Percentiles rank a stretch among this genome's conserved stretches.
Evolutionary conservation across 352 stramenopile species (phyloP).

Genomic region (Pythium volutum): DNA sequence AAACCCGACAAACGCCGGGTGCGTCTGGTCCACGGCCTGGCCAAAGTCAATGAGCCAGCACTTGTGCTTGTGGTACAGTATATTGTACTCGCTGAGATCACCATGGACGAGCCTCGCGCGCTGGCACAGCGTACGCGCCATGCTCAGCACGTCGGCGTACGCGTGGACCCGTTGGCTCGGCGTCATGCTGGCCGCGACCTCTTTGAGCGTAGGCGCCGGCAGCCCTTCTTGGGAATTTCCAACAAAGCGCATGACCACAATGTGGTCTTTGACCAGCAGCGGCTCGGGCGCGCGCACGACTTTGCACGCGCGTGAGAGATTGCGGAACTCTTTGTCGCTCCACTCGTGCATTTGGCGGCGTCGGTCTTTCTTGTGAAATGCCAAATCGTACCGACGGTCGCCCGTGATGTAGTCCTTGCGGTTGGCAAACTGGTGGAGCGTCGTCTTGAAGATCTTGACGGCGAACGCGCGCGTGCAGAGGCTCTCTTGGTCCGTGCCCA

Average conservation of each 20-base stretch:
- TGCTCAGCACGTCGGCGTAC: constrained; percentile 54
- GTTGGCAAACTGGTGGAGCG: constrained; percentile 79
- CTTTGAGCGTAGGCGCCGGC: constrained; percentile 67
- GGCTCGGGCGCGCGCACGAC: constrained; percentile 45
- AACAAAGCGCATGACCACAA: constrained; percentile 76
- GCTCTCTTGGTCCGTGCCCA: constrained; percentile 48
- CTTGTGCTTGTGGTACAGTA: constrained; percentile 67
- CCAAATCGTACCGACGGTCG: constrained; percentile 69
- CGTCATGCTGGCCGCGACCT: constrained; percentile 49
- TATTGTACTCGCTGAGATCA: constrained; percentile 89
- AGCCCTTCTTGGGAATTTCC: constrained; percentile 39
- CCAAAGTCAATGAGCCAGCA: constrained; percentile 92
- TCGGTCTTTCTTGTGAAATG: constrained; percentile 70
- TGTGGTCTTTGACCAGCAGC: constrained; percentile 55
- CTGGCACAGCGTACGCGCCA: constrained; percentile 50
- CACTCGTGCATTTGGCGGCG: constrained; percentile 68
- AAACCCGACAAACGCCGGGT: constrained; percentile 63
- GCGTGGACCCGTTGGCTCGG: constrained; percentile 42
- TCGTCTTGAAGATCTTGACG: constrained; percentile 86
- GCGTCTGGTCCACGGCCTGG: constrained; percentile 80
- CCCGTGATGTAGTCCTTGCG: constrained; percentile 81
- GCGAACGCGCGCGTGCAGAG: constrained; percentile 34
- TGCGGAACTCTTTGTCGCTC: constrained; percentile 75
- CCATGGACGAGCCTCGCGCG: constrained; percentile 53
- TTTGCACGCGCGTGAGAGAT: constrained; percentile 51